Conservation (phyloP, 805 yeast genomes). For the Hanseniaspora guilliermondii region DNA sequence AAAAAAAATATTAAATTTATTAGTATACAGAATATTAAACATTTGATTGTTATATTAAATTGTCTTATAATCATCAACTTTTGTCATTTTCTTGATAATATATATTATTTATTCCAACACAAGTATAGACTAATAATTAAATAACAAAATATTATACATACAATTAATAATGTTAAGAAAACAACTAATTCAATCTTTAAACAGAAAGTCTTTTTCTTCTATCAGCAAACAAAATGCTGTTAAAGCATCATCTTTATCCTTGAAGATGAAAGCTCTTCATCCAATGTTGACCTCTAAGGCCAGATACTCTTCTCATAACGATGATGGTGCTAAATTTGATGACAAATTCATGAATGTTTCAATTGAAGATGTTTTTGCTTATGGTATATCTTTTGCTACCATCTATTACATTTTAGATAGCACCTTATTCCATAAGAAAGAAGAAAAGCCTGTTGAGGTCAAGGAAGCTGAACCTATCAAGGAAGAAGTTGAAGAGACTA, state of each 20-base stretch:
- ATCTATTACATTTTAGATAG: not conserved
- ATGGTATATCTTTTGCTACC: constrained; percentile 2
- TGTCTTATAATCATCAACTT: not conserved
- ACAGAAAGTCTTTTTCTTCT: not conserved
- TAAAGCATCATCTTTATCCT: not conserved
- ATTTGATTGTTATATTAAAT: no score
- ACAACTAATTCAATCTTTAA: not conserved
- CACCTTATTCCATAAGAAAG: not conserved
- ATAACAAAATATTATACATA: not conserved
- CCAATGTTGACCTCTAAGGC: not conserved
- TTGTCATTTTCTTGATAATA: not conserved
- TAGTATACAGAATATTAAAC: no score
- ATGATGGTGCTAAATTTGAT: not conserved
- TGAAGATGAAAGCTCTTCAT: not conserved
- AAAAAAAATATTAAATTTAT: no score
- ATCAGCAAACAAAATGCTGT: not conserved
- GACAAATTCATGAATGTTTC: not conserved
- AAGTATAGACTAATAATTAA: no score
- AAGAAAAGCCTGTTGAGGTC: constrained; percentile 8
- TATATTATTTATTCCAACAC: not conserved
- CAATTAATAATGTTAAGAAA: not conserved
- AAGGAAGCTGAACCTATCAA: constrained; percentile 16
- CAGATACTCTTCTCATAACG: not conserved
- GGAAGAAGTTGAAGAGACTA: constrained; percentile 13
- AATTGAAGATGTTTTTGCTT: not conserved